These are phyloP conservation scores for Kurtzmaniella quercitrusa DNA, from an alignment of 1,139 yeast genomes.

Conservation along the genomic window DNA sequence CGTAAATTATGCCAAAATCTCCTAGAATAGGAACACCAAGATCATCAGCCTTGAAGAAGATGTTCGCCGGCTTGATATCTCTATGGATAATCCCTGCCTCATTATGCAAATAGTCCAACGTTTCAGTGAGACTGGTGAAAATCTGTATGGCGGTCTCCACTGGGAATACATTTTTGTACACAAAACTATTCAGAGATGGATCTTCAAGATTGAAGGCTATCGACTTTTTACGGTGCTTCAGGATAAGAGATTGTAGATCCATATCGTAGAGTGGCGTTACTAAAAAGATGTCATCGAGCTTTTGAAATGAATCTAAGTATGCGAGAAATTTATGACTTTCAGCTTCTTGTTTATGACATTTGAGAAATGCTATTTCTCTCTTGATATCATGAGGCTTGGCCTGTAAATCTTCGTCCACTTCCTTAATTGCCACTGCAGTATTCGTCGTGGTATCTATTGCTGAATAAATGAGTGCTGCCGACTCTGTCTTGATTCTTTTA, in stretches of 20 bases:
- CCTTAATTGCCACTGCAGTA: slow-evolving; percentile 28
- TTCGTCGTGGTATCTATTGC: slow-evolving; percentile 15
- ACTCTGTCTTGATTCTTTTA: slow-evolving; percentile 29
- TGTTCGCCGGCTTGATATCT: slow-evolving; percentile 80
- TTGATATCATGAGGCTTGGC: slow-evolving; percentile 36
- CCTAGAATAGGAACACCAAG: slow-evolving; percentile 46
- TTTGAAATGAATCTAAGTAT: slow-evolving; percentile 18
- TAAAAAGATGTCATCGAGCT: slow-evolving; percentile 31
- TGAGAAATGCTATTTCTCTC: slow-evolving; percentile 28
- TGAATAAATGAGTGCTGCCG: slow-evolving; percentile 31
- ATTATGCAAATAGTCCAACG: slow-evolving; percentile 29
- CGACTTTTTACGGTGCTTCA: slow-evolving; percentile 13
- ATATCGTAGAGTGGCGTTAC: slow-evolving; percentile 29
- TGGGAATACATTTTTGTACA: slow-evolving; percentile 14
- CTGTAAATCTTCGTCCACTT: slow-evolving; percentile 35
- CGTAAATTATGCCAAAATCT: slow-evolving; percentile 78
- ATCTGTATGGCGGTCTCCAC: slow-evolving; percentile 13
- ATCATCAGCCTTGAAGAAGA: slow-evolving; percentile 40
- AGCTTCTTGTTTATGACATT: slow-evolving; percentile 8
- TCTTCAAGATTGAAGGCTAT: slow-evolving; percentile 20
- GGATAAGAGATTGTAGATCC: slow-evolving; percentile 24
- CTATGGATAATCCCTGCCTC: slow-evolving; percentile 70
- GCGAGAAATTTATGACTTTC: slow-evolving; percentile 9
- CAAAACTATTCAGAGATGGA: slow-evolving; percentile 13
- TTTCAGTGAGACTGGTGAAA: slow-evolving; percentile 16